Evolutionary conservation across 2,329 filamentous ascomycete species (phyloP).

Genomic region (Aspergillus uvarum): DNA sequence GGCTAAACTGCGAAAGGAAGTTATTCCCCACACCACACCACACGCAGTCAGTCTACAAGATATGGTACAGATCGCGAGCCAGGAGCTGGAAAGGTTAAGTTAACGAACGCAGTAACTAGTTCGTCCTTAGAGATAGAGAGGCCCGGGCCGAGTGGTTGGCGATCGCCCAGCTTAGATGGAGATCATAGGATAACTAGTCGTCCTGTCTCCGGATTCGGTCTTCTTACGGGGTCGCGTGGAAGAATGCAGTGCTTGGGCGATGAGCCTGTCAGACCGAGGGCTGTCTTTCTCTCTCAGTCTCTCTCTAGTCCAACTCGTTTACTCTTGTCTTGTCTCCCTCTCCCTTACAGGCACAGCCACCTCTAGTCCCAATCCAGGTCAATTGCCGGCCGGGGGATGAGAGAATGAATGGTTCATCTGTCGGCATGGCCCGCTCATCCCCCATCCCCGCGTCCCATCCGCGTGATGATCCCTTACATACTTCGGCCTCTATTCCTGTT

Average conservation of each 20-base stretch:
- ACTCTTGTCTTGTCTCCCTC: no score
- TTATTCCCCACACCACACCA: background rate
- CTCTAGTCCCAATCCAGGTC: background rate
- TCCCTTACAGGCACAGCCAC: conserved; percentile 18
- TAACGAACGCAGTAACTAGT: background rate
- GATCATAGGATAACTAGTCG: background rate
- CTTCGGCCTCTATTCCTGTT: background rate
- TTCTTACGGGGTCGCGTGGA: background rate
- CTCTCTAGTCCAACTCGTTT: no score
- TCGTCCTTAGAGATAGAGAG: background rate
- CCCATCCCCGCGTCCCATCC: background rate
- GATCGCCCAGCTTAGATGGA: background rate
- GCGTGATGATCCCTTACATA: conserved; percentile 9
- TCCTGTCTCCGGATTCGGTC: background rate
- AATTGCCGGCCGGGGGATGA: background rate
- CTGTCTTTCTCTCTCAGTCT: no score
- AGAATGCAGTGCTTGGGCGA: background rate
- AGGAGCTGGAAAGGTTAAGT: background rate
- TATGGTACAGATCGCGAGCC: background rate
- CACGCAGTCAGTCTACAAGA: background rate
- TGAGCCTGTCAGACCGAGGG: background rate
- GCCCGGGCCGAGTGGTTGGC: background rate
- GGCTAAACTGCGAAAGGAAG: background rate
- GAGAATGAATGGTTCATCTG: background rate
- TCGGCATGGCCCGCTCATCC: background rate